Evolutionary conservation across 2,329 filamentous ascomycete species (phyloP), one percentile per base, ranked within the genome.

Genomic region (Aspergillus vadensis): DNA sequence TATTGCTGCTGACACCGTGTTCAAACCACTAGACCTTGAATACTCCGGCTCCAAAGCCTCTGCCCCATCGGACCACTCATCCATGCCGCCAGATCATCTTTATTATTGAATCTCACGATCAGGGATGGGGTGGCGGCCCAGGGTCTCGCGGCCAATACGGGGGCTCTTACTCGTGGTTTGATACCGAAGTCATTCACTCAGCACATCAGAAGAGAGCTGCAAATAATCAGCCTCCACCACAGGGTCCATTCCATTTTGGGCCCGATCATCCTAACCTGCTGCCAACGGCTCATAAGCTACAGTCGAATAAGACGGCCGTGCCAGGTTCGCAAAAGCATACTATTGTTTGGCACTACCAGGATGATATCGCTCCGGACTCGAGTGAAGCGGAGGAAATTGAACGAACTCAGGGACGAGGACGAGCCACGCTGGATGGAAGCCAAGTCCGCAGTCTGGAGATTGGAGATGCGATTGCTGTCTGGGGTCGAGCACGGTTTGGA

Each of bases 71-170:
- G 30, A 70, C 71, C 10, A 51, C 61, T 15, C 72, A 77, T 54
- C 76, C 76, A 19, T 77, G 76, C 41, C 75, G 76, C 25, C 77
- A 77, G 52, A 75, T 78, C 14, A 54, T 73, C 19, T 78, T 78
- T 47, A 65, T 64, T 7, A 65, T 78, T 15, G 62, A 64, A 5
- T 74, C 75, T 3, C 74, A 73, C 19, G 76, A 78, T 56, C 76
- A 78, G 58, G 76, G 75, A 17, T 72, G 69, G 66, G 69, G 69
- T 19, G 61, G 68, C 4, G 66, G 67, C 1, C 17, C 15, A 15
- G 48, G 62, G 6, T 59, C 49, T 25, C 59, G 63, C 17, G 62
- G 68, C n/a, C 67, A 62, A 39, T 77, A 75, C 58, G 47, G 67
- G 5, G 66, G 64, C 21, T 76, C 76, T 12, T 76, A 62, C 59